Evolutionary conservation across 352 stramenopile genomes (phyloP), one percentile per base, ranked within the genome.

Genomic region (Phytophthora quininea): DNA sequence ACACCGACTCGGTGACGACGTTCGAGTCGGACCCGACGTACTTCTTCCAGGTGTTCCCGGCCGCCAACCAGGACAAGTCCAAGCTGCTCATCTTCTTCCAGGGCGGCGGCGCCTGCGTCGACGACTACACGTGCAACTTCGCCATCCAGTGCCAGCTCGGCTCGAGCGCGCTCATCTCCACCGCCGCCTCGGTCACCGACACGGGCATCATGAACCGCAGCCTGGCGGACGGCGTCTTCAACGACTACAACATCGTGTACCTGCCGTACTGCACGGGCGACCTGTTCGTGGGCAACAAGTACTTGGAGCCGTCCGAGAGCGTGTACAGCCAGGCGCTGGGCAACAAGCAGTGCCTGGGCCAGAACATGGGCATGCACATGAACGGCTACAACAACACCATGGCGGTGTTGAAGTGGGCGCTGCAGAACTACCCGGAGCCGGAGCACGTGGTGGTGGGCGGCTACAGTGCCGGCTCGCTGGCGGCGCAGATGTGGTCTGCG

Each of bases 221-320:
- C n/a, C 64, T 88, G 54, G 54, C 69, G 27, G 50, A 66, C 50
- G 88, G 86, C 69, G 19, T 79, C 19, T 90, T 90, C 56, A 74
- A 77, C 58, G 80, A 89, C 71, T 90, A 80, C 75, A 85, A 85
- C 72, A 84, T 90, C 58, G 80, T 91, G 48, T 77, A 86, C 71
- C 50, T 91, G 33, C 79, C 78, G 42, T 88, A 89, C 71, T 91
- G 82, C 74, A 88, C 79, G 54, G 77, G 79, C 31, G 76, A 89
- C 47, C 62, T 91, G 55, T 81, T 89, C 58, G 48, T 84, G 1
- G 82, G 78, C 55, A 81, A 76, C 68, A 56, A 64, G n/a, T 51
- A 72, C 15, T 32, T 64, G 27, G 64, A 51, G 42, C 14, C 49
- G 11, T 63, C 58, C 24, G 64, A 79, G 55, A 73, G 67, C 46